Evolutionary conservation across 306 rosid species (phyloP).

Genomic region (Cucurbita pepo): DNA sequence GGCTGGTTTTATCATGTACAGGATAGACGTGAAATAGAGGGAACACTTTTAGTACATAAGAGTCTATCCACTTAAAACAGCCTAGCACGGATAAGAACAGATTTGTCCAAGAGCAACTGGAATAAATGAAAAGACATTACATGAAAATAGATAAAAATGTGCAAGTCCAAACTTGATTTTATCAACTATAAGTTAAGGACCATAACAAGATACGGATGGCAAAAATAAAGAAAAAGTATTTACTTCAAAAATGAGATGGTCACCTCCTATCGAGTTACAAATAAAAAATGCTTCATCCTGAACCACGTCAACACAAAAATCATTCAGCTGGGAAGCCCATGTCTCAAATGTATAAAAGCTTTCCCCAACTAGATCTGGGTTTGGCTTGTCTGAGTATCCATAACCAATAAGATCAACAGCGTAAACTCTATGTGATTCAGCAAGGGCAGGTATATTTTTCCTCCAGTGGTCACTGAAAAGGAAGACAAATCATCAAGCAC

Average conservation of each 20-base stretch:
- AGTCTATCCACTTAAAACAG: neutral
- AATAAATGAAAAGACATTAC: neutral
- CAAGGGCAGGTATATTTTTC: slow-evolving; percentile 63
- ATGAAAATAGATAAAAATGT: neutral
- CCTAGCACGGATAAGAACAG: neutral
- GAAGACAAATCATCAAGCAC: slow-evolving; percentile 2
- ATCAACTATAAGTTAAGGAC: neutral
- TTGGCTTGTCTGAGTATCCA: slow-evolving; percentile 93
- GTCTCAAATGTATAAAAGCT: slow-evolving; percentile 75
- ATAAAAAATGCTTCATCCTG: slow-evolving; percentile 67
- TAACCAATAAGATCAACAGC: slow-evolving; percentile 90
- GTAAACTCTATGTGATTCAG: slow-evolving; percentile 62
- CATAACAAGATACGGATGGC: neutral
- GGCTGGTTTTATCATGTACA: neutral
- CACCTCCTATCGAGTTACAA: slow-evolving; percentile 96
- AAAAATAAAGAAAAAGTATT: neutral
- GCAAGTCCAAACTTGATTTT: neutral
- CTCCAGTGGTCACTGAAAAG: slow-evolving; percentile 90
- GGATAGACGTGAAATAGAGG: neutral
- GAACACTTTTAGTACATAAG: neutral
- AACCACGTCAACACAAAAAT: slow-evolving; percentile 57
- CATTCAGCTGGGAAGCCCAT: slow-evolving; percentile 83
- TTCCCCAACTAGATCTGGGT: slow-evolving; percentile 51
- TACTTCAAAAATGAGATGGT: neutral
- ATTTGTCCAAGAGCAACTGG: neutral